Evolutionary conservation across 768 basidiomycete species (phyloP).

Genomic region (Peribolospora baueri): DNA sequence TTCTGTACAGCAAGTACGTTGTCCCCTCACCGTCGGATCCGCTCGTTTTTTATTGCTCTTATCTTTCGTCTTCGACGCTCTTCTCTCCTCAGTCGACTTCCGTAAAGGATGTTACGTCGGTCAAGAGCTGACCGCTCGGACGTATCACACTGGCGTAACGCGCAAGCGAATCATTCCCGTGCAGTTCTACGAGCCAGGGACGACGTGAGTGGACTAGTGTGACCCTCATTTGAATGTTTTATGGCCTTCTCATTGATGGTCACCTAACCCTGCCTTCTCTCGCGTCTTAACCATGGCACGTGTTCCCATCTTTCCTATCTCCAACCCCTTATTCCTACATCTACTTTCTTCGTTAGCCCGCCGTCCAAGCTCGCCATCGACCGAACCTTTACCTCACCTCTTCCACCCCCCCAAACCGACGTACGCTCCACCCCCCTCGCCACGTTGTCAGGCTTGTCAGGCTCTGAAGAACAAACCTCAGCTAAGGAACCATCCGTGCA

Average conservation of each 20-base stretch:
- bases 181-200: slow-evolving; percentile 22
- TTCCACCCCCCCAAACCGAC: too few species aligned
- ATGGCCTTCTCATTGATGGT: slow-evolving; percentile 13
- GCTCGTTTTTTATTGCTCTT: background rate
- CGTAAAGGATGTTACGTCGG: slow-evolving; percentile 95
- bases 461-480: too few species aligned
- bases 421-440: too few species aligned
- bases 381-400: too few species aligned
- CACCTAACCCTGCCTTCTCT: slow-evolving; percentile 17
- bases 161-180: slow-evolving; percentile 77
- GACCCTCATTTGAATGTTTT: slow-evolving; percentile 11
- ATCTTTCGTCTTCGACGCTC: slow-evolving; percentile 1
- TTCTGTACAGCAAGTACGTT: slow-evolving; percentile 3
- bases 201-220: background rate
- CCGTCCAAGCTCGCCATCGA: too few species aligned
- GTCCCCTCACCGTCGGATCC: background rate
- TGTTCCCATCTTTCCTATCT: too few species aligned
- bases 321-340: too few species aligned
- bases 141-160: slow-evolving; percentile 77
- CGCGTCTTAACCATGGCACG: slow-evolving; percentile 11
- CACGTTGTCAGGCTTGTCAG: too few species aligned
- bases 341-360: too few species aligned
- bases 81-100: slow-evolving; percentile 48
- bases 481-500: too few species aligned
- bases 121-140: slow-evolving; percentile 87